Evolutionary conservation across 2,329 filamentous ascomycete species (phyloP), one percentile per base, ranked within the genome.

Genomic region (Incumbomyces lentus): DNA sequence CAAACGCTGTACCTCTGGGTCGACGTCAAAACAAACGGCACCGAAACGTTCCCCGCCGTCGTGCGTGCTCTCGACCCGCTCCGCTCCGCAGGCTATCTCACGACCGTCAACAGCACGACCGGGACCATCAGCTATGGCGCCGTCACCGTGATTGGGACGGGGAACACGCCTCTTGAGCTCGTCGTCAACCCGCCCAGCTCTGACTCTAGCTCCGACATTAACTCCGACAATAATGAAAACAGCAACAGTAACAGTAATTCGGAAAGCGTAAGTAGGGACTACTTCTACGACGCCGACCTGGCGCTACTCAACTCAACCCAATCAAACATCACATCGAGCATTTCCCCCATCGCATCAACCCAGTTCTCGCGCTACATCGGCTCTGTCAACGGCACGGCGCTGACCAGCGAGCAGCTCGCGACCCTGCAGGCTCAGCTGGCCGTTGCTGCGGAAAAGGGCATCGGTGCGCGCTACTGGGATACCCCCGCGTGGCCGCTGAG

Each of bases 1-100:
- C 77, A 81, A 59, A 81, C 78, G 0, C 67, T 83, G 5, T 81
- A 80, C 63, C 67, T 82, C 39, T 81, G 79, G 61, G 73, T 82
- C 48, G 79, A 82, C 57, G 56, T 80, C 48, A 82, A 82, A 61
- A 81, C 78, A 0, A 63, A 70, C 31, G 76, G 76, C 5, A 55
- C 62, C 1, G 66, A 66, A 29, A 79, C 79, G 1, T 81, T 74
- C 67, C 65, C 75, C 2, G 68, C 66, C 30, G 76, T 80, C 2
- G 64, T 79, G 31, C 56, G 68, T 18, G 77, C 75, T 0, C 65
- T 83, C 1, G 63, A 75, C 40, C 79, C 78, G 1, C 68, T 82
- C 2, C 69, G 73, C n/a, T 58, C 63, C 8, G 68, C 66, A 16
- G 68, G 68, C 38, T 79, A 73, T 55, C 67, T 79, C 2, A 75